Evolutionary conservation across 495 filamentous ascomycete species (phyloP).

Genomic region (Lophiostoma macrostomum): DNA sequence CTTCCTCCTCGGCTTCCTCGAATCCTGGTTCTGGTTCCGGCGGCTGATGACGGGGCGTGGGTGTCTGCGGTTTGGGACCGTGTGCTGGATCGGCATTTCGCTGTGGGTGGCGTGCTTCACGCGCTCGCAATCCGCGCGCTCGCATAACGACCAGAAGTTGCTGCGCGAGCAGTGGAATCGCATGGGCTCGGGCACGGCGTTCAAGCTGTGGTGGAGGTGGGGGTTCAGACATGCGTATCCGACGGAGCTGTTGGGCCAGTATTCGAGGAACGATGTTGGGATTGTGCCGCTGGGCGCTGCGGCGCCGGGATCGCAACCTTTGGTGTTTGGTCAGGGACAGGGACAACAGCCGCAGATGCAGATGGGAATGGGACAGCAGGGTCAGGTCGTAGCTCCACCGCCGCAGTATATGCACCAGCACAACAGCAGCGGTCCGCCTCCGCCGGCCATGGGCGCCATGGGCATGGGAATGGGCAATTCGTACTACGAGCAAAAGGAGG

Average conservation of each 20-base stretch:
- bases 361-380: too few relatives aligned
- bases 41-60: constrained; percentile 51
- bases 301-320: too few relatives aligned
- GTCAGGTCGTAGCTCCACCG: too few relatives aligned
- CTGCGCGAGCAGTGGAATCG: constrained; percentile 47
- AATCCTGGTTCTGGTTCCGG: constrained; percentile 52
- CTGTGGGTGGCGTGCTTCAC: constrained; percentile 46
- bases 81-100: constrained; percentile 48
- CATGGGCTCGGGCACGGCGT: constrained; percentile 40
- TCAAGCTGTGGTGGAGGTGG: constrained; percentile 50
- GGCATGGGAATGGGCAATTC: too few relatives aligned
- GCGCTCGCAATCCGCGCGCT: constrained; percentile 43
- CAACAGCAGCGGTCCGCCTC: too few relatives aligned
- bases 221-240: constrained; percentile 52
- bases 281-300: too few relatives aligned
- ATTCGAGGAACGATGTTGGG: constrained; percentile 13
- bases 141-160: constrained; percentile 42
- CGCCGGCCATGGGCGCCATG: too few relatives aligned
- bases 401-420: too few relatives aligned
- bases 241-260: constrained; percentile 13
- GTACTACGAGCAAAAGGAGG: too few relatives aligned
- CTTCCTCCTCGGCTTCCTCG: constrained; percentile 50
- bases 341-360: too few relatives aligned
- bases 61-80: constrained; percentile 48
- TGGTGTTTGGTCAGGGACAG: too few relatives aligned